Evolutionary conservation across 2,329 filamentous ascomycete species (phyloP).

Genomic region (Ascochyta viciae-villosae): DNA sequence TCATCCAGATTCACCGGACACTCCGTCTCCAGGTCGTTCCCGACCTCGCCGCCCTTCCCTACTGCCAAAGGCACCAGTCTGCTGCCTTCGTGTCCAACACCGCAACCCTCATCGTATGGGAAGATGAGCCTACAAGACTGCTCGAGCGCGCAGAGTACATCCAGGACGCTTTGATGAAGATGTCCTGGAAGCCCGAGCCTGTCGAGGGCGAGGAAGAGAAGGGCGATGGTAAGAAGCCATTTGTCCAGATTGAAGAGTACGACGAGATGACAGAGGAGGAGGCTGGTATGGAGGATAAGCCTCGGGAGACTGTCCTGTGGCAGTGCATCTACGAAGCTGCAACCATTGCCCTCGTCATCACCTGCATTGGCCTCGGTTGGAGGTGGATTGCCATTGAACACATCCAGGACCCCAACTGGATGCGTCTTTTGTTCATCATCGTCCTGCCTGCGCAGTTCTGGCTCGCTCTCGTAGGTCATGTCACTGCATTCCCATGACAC

Average conservation of each 20-base stretch:
- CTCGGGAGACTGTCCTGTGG: constrained; percentile 61
- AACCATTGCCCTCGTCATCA: constrained; percentile 61
- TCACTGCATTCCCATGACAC: neutral
- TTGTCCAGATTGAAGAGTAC: constrained; percentile 20
- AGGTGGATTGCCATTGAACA: constrained; percentile 63
- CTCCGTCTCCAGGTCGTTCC: constrained; percentile 69
- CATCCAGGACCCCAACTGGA: constrained; percentile 60
- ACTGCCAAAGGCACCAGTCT: constrained; percentile 77
- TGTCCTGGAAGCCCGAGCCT: constrained; percentile 63
- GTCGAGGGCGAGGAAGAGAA: constrained; percentile 52
- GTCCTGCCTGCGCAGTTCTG: constrained; percentile 64
- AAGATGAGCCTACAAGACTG: constrained; percentile 77
- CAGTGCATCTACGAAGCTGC: constrained; percentile 62
- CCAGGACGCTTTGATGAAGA: constrained; percentile 77
- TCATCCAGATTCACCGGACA: constrained; percentile 65
- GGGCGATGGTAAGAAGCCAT: constrained; percentile 33
- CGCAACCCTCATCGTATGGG: constrained; percentile 78
- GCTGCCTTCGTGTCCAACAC: constrained; percentile 79
- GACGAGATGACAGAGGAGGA: constrained; percentile 35
- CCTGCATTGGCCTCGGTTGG: constrained; percentile 65
- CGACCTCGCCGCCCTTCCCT: constrained; percentile 62
- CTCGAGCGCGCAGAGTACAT: constrained; percentile 74
- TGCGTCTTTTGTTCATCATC: constrained; percentile 62
- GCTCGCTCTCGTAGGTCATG: constrained; percentile 58
- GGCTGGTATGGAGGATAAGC: constrained; percentile 26